These are phyloP conservation scores for Trametes cingulata DNA, from an alignment of 768 basidiomycete genomes.

Conservation along the genomic window DNA sequence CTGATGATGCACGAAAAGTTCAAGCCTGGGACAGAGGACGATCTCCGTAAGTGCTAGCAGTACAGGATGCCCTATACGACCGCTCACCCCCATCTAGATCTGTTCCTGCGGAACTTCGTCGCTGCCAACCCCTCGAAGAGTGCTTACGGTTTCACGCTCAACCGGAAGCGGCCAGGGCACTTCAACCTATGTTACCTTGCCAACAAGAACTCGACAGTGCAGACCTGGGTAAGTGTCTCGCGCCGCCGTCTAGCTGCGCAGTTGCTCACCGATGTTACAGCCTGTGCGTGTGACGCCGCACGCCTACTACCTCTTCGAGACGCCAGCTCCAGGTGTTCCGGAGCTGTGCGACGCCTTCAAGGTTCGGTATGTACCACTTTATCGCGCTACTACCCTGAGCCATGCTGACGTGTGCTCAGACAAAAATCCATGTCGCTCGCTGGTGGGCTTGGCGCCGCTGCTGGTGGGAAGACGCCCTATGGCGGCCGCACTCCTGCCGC, in stretches of 20 bases:
- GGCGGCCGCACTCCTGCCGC: slow-evolving; percentile 73
- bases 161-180: slow-evolving; percentile 87
- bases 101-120: slow-evolving; percentile 86
- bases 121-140: slow-evolving; percentile 93
- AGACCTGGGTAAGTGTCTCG: slow-evolving; percentile 75
- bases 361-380: slow-evolving; percentile 53
- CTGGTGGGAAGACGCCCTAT: slow-evolving; percentile 81
- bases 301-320: slow-evolving; percentile 88
- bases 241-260: no score
- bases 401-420: slow-evolving; percentile 36
- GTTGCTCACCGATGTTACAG: slow-evolving; percentile 39
- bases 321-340: slow-evolving; percentile 85
- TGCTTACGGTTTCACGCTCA: slow-evolving; percentile 93
- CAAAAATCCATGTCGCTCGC: slow-evolving; percentile 69
- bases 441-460: slow-evolving; percentile 40
- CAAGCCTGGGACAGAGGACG: slow-evolving; percentile 83
- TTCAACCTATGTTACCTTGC: slow-evolving; percentile 93
- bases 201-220: slow-evolving; percentile 86
- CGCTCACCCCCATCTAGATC: slow-evolving; percentile 47
- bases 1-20: slow-evolving; percentile 95
- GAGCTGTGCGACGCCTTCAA: slow-evolving; percentile 98
- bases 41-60: slow-evolving; percentile 71
- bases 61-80: neutral
- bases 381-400: neutral
- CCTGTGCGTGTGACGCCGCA: slow-evolving; percentile 86